phyloP scores from a whole-genome alignment of 306 rosid genomes.

The Trichosanthes cucumerina region DNA sequence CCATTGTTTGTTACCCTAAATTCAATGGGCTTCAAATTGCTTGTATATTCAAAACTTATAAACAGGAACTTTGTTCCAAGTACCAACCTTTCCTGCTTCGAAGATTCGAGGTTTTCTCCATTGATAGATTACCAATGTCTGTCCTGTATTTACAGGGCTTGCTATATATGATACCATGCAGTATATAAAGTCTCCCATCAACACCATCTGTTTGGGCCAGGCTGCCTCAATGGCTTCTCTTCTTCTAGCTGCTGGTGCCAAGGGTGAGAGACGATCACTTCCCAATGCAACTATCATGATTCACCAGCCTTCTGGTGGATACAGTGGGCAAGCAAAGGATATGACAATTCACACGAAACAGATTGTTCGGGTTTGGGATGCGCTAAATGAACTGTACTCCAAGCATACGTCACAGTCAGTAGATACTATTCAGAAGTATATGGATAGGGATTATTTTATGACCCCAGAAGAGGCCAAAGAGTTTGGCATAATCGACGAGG shows the following conservation, averaged over 20 bases:
- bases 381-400: conserved; percentile 54
- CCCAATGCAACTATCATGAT: conserved; percentile 87
- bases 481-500: conserved; percentile 88
- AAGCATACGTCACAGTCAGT: conserved; percentile 68
- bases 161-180: conserved; percentile 98
- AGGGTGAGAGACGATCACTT: conserved; percentile 88
- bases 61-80: not conserved
- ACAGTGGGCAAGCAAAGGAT: conserved; percentile 93
- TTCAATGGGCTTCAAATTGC: not conserved
- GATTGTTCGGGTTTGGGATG: conserved; percentile 75
- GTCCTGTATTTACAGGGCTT: conserved; percentile 47
- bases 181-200: conserved; percentile 82
- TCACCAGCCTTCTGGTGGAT: conserved; percentile 97
- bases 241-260: conserved; percentile 81
- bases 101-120: not conserved
- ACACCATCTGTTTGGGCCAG: conserved; percentile 83
- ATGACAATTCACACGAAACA: conserved; percentile 85
- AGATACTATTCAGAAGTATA: conserved; percentile 53
- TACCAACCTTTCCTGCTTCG: not conserved
- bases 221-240: conserved; percentile 99
- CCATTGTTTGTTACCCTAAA: not conserved
- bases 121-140: not conserved
- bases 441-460: conserved; percentile 91
- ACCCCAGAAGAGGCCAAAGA: conserved; percentile 77
- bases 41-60: not conserved